Base-by-base conservation (phyloP, 306 rosid species). In the Begonia loranthoides region DNA sequence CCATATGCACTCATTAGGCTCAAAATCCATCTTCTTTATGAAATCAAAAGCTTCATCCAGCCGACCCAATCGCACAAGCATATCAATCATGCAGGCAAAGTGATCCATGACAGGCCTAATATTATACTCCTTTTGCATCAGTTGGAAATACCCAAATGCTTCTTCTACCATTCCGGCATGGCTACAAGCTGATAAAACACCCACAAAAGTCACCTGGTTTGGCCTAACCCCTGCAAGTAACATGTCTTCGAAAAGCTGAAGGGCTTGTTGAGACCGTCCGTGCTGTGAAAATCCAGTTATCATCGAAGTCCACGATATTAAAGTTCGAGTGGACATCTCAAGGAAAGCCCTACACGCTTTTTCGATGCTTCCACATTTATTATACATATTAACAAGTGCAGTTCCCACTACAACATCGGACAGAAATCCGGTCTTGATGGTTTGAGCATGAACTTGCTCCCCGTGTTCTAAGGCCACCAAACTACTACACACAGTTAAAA, bases 221-320 rank as follows among this genome's bases (percentile, higher is more conserved):
- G 95, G 97, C 48, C 58, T 74, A 45, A 85, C 78, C 51, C 94
- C 87, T 5, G 74, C 76, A 14, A 85, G 47, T 62, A 68, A 76
- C 95, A 90, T 90, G 61, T 85, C 97, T 49, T 82, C 85, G 17
- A 90, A 82, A 63, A 82, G 85, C 63, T 76, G 70, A 63, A 90
- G 61, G 6, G 94, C 87, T 72, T 82, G 94, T 57, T 72, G 79
- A 63, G 81, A 72, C 80, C 58, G 58, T 46, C 97, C 87, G 39
- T 82, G 87, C 58, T 67, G 94, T 14, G 97, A 76, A 74, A 73
- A 72, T 63, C 94, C 82, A 10, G 87, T 58, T 46, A 85, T 85
- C 87, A 90, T 77, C 15, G 94, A 73, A 59, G 97, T 90, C 97
- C 97, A 90, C 9, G 77, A 76, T 65, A 90, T 76, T 81, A 85